A percentile compares a stretch with the other conserved stretches of the same genome.
These are phyloP conservation scores for Primulina tabacum DNA, from an alignment of 257 asterid genomes.

Conservation along the genomic window DNA sequence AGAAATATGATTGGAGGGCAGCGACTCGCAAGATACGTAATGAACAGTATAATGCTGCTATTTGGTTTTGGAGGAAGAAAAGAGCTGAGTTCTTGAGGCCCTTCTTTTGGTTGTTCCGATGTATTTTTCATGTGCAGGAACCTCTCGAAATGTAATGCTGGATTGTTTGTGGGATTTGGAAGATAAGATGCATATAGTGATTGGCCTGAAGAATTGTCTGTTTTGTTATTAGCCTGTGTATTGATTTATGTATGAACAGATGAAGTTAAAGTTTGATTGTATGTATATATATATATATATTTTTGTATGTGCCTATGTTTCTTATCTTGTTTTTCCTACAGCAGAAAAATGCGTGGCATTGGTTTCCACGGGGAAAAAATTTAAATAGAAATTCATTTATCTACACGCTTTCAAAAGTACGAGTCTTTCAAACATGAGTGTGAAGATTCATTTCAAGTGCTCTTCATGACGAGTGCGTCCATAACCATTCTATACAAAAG, in stretches of 20 bases:
- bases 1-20: slow-evolving; percentile 92
- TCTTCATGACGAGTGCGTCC: too few species aligned
- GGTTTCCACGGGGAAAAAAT: too few species aligned
- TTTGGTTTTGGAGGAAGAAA: slow-evolving; percentile 90
- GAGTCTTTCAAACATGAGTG: too few species aligned
- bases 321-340: too few species aligned
- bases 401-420: too few species aligned
- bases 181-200: not conserved
- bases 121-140: slow-evolving; percentile 27
- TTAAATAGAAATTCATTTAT: too few species aligned
- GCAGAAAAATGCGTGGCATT: too few species aligned
- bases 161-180: not conserved
- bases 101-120: slow-evolving; percentile 65
- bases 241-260: too few species aligned
- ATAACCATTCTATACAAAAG: too few species aligned
- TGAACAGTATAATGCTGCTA: slow-evolving; percentile 77
- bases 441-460: too few species aligned
- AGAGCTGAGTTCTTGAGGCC: slow-evolving; percentile 59
- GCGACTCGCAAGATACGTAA: slow-evolving; percentile 81
- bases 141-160: slow-evolving; percentile 28
- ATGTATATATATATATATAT: too few species aligned
- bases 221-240: not conserved
- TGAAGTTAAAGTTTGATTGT: not conserved
- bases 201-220: not conserved
- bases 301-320: too few species aligned